A percentile compares a stretch with the other conserved stretches of the same genome.
Evolutionary conservation across 805 yeast genomes (phyloP).

Genomic region (Vanderwaltozyma polyspora): DNA sequence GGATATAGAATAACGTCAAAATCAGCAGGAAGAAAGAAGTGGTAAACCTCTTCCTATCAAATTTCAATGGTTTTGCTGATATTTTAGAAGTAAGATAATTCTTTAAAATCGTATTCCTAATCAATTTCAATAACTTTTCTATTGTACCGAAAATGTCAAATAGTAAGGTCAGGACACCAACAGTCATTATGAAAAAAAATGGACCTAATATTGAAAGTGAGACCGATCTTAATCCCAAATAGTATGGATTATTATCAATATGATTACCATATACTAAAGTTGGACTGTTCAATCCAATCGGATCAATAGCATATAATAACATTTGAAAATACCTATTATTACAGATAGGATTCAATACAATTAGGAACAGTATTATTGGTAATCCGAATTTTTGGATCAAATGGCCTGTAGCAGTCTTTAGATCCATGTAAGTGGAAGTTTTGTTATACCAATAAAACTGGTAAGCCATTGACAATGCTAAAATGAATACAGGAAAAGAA

Average conservation of each 20-base stretch:
- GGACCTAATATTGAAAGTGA: constrained; percentile 50
- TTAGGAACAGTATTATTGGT: constrained; percentile 17
- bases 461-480: constrained; percentile 37
- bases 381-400: constrained; percentile 25
- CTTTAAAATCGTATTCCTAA: not conserved
- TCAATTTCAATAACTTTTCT: constrained; percentile 2
- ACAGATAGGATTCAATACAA: constrained; percentile 32
- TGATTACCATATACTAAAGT: constrained; percentile 30
- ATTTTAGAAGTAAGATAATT: not conserved
- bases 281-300: constrained; percentile 38
- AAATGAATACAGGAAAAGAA: constrained; percentile 54
- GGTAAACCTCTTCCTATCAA: constrained; percentile 21
- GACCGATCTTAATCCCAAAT: constrained; percentile 53
- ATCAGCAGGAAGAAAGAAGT: constrained; percentile 31
- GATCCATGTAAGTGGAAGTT: constrained; percentile 31
- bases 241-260: constrained; percentile 43
- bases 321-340: constrained; percentile 26
- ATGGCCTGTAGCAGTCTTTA: constrained; percentile 35
- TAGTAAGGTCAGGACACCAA: constrained; percentile 10
- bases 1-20: constrained; percentile 52
- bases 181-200: constrained; percentile 30
- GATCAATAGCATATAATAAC: constrained; percentile 39
- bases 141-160: constrained; percentile 1
- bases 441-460: constrained; percentile 42
- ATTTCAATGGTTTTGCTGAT: not conserved